These are phyloP conservation scores for Chondrostereum purpureum DNA, from an alignment of 1,284 basidiomycete species.

Conservation along the genomic window DNA sequence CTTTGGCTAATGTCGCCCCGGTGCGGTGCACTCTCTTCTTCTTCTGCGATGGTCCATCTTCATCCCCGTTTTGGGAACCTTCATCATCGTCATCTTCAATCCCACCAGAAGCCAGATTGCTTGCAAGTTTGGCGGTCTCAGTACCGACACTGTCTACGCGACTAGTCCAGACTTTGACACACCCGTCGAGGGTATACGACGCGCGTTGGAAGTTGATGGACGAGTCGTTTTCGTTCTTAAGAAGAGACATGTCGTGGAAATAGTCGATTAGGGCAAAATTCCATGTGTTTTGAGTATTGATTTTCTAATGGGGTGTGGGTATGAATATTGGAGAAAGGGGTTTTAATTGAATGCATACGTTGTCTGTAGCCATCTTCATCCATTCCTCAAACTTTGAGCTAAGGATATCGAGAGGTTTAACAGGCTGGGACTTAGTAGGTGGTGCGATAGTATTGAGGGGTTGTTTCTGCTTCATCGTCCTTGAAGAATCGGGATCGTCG, in stretches of 20 bases:
- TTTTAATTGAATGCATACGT: slow-evolving; percentile 66
- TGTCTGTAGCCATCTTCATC: slow-evolving; percentile 99
- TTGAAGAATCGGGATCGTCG: slow-evolving; percentile 34
- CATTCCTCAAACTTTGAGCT: slow-evolving; percentile 94
- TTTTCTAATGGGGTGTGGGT: slow-evolving; percentile 66
- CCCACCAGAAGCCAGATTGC: slow-evolving; percentile 78
- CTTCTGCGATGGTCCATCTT: slow-evolving; percentile 47
- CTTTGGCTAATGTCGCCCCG: slow-evolving; percentile 82
- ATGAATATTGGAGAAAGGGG: slow-evolving; percentile 1
- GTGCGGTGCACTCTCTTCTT: slow-evolving; percentile 63
- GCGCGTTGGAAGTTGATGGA: slow-evolving; percentile 99
- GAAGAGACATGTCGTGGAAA: slow-evolving; percentile 97
- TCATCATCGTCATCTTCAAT: slow-evolving; percentile 53
- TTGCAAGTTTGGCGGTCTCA: slow-evolving; percentile 93
- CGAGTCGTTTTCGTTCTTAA: slow-evolving; percentile 86
- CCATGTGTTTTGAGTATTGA: slow-evolving; percentile 98
- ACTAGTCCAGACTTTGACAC: slow-evolving; percentile 99
- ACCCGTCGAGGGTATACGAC: slow-evolving; percentile 95
- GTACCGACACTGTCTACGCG: slow-evolving; percentile 96
- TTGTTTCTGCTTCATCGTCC: slow-evolving; percentile 44
- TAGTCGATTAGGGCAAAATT: slow-evolving; percentile 98
- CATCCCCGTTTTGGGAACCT: slow-evolving; percentile 57
- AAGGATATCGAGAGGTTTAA: slow-evolving; percentile 73
- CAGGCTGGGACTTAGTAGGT: slow-evolving; percentile 38
- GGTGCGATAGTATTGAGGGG: slow-evolving; percentile 56